Percentiles rank a stretch among this genome's conserved stretches.
Evolutionary conservation across 139 green algal species (phyloP).

Genomic region (Chara braunii): DNA sequence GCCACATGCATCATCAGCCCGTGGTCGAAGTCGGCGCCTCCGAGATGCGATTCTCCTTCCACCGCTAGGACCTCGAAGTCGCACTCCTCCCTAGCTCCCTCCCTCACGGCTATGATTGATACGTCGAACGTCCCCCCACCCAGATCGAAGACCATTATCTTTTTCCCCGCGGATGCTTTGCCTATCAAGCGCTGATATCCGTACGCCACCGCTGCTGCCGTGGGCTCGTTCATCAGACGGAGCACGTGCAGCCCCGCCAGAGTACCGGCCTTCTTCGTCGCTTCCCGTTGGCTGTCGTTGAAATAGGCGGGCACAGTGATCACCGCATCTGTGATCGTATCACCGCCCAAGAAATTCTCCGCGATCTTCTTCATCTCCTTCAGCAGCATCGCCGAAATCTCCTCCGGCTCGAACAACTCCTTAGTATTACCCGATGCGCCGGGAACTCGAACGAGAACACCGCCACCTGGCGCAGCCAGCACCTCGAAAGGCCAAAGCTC

Average conservation of each 20-base stretch:
- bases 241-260: conserved; percentile 37
- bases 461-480: no score
- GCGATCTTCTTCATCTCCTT: conserved; percentile 83
- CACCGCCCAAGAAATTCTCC: conserved; percentile 72
- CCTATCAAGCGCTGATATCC: conserved; percentile 47
- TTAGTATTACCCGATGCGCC: no score
- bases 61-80: conserved; percentile 30
- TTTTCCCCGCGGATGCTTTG: no score
- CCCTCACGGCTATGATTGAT: conserved; percentile 32
- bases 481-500: no score
- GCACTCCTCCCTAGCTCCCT: no score
- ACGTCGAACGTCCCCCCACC: conserved; percentile 46
- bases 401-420: no score
- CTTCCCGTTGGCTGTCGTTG: conserved; percentile 70
- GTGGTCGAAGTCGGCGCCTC: no score
- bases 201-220: conserved; percentile 28
- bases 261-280: conserved; percentile 73
- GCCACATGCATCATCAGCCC: no score
- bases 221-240: conserved; percentile 41
- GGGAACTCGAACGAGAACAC: no score
- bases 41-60: conserved; percentile 41
- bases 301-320: conserved; percentile 93
- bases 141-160: conserved; percentile 58
- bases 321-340: conserved; percentile 67
- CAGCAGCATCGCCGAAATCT: conserved; percentile 94